These are phyloP conservation scores for Phyllosticta citriasiana DNA, from an alignment of 2,329 filamentous ascomycete species.

Conservation along the genomic window DNA sequence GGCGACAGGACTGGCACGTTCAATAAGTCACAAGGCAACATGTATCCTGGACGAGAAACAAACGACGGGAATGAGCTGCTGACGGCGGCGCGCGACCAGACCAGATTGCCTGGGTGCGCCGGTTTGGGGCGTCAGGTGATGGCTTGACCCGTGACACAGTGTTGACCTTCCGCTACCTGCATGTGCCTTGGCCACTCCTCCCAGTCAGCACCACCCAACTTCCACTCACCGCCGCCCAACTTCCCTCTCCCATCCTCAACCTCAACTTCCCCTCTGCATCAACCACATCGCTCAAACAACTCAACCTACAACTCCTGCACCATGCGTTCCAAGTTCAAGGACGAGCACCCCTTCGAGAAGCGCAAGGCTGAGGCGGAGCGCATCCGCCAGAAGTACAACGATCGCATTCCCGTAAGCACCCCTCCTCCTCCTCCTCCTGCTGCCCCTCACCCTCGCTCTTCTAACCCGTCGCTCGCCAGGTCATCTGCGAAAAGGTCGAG, in stretches of 20 bases:
- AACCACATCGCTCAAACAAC: slow-evolving; percentile 9
- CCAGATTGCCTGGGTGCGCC: background rate
- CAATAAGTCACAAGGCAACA: no score
- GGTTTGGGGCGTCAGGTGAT: background rate
- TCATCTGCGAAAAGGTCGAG: slow-evolving; percentile 99
- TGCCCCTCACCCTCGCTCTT: background rate
- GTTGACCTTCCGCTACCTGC: background rate
- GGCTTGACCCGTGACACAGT: background rate
- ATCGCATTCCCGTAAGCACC: slow-evolving; percentile 85
- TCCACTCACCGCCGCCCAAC: slow-evolving; percentile 17
- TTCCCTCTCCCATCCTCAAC: slow-evolving; percentile 19
- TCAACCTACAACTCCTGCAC: slow-evolving; percentile 28
- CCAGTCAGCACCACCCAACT: background rate
- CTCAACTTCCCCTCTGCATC: slow-evolving; percentile 12
- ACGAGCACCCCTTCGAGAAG: slow-evolving; percentile 99
- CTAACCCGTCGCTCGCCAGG: slow-evolving; percentile 41
- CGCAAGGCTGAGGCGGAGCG: slow-evolving; percentile 99
- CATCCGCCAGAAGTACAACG: slow-evolving; percentile 97
- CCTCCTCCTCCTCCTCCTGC: slow-evolving; percentile 7
- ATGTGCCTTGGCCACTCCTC: background rate
- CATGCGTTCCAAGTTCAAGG: slow-evolving; percentile 99
- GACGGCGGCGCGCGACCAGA: background rate
- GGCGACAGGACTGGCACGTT: no score
- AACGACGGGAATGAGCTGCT: background rate
- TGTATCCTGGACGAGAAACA: background rate